A percentile compares a stretch with the other conserved stretches of the same genome.
Conservation (phyloP, 768 basidiomycete species). For the Rhodocollybia butyracea region DNA sequence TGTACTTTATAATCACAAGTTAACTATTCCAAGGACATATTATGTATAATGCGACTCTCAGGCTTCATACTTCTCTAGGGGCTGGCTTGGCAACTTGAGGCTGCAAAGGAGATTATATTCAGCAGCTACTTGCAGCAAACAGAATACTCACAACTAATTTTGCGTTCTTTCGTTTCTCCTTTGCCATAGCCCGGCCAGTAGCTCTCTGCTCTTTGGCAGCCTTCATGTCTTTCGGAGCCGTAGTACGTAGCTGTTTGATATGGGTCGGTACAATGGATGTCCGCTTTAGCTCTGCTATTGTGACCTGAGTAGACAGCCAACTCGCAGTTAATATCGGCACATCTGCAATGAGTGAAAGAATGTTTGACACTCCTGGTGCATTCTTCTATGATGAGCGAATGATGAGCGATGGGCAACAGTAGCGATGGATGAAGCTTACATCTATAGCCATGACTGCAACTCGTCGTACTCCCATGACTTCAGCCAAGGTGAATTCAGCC, state of each 20-base stretch:
- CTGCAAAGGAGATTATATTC: too few species aligned
- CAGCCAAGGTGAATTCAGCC: constrained; percentile 59
- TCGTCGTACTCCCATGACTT: constrained; percentile 61
- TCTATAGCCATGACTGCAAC: constrained; percentile 65
- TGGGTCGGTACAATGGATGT: constrained; percentile 61
- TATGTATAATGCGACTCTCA: too few species aligned
- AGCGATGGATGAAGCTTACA: constrained; percentile 37
- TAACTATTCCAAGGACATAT: too few species aligned
- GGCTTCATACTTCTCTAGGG: too few species aligned
- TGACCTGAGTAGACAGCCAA: constrained; percentile 49
- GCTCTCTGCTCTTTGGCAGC: constrained; percentile 56
- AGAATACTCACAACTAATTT: neutral
- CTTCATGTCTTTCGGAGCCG: constrained; percentile 77
- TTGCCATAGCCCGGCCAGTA: constrained; percentile 48
- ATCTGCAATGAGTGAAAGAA: constrained; percentile 40
- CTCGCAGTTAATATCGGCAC: constrained; percentile 59
- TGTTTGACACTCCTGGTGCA: constrained; percentile 32
- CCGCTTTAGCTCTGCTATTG: constrained; percentile 14
- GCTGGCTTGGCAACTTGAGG: too few species aligned
- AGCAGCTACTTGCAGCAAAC: neutral
- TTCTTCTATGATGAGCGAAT: constrained; percentile 29
- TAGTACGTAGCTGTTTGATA: constrained; percentile 77
- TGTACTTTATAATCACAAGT: too few species aligned
- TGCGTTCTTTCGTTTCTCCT: constrained; percentile 22
- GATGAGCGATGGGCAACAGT: constrained; percentile 2